Evolutionary conservation across 371 early-diverging fungal species (phyloP).

Genomic region (Choanephora cucurbitarum): DNA sequence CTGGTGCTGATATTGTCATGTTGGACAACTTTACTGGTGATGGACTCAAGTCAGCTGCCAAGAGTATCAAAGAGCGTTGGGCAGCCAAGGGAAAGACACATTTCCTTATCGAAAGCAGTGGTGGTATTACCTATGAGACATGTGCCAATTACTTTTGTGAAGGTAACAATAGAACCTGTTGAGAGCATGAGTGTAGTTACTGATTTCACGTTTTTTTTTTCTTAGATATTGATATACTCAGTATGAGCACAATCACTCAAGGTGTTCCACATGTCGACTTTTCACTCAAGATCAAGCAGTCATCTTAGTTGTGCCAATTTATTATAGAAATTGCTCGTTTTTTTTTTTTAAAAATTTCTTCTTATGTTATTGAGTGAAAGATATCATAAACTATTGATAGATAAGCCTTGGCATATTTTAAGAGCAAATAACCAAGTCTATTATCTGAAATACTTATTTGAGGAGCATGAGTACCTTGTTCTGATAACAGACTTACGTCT

Average conservation of each 20-base stretch:
- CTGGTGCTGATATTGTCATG: constrained; percentile 98
- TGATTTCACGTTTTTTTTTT: constrained; percentile 6
- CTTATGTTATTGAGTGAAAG: constrained; percentile 8
- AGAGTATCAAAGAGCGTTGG: constrained; percentile 76
- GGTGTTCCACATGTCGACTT: constrained; percentile 96
- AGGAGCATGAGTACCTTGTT: constrained; percentile 11
- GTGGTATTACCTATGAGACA: constrained; percentile 91
- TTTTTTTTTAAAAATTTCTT: constrained; percentile 2
- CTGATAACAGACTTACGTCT: constrained; percentile 14
- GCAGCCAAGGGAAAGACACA: constrained; percentile 58
- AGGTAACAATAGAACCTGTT: constrained; percentile 46
- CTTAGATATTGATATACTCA: constrained; percentile 87
- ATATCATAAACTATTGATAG: constrained; percentile 5
- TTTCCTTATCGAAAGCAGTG: constrained; percentile 93
- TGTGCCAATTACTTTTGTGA: constrained; percentile 79
- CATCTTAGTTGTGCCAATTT: neutral
- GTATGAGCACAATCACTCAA: constrained; percentile 92
- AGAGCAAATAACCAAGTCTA: constrained; percentile 6
- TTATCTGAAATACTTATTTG: constrained; percentile 21
- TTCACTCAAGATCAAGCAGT: constrained; percentile 79
- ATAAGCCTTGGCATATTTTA: constrained; percentile 6
- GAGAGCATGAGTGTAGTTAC: neutral
- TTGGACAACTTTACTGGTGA: constrained; percentile 79
- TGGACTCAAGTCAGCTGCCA: constrained; percentile 64
- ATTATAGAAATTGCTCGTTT: constrained; percentile 1